Base-by-base conservation (phyloP, 768 basidiomycete species). In the Termitomyces sp. region DNA sequence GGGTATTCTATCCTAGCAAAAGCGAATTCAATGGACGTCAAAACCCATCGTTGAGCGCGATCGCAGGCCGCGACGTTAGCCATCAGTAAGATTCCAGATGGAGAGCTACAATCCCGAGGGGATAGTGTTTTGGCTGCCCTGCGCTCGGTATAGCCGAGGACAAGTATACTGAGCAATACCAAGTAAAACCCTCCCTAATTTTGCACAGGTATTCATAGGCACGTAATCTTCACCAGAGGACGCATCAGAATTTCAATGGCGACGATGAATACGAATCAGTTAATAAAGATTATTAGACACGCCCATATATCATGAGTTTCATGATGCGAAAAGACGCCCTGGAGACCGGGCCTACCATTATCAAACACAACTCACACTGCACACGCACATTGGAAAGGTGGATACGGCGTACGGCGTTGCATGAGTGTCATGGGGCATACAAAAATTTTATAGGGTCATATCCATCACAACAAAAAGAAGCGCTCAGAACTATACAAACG, bases 391-490 rank as follows among this genome's bases (percentile, higher is more conserved):
- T 10, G 9, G 5, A 52, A 49, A 2, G 56, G 34, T 54, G 54
- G 39, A 52, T 50, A 39, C 16, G 57, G 58, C 43, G 56, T 54
- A 65, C 63, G 57, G 58, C 56, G 60, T 60, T 60, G 68, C 68
- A 69, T 72, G 66, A 16, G 54, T 54, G 62, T 67, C 67, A 66
- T 70, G 68, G 60, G 61, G 70, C 70, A 72, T 71, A 72, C 72
- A 72, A 56, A 41, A 59, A 54, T 66, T 70, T 73, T 71, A 67
- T 60, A 56, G 60, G 63, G 50, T 57, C 70, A 69, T 72, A 70
- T 60, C 52, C 58, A 55, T 64, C 63, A 64, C 56, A 65, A 61
- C 59, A 66, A 62, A 63, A 66, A 60, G 54, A 28, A 55, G 47
- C 56, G 58, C 68, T 74, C 70, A 76, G 70, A 75, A 76, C 74